phyloP scores from a whole-genome alignment of 2,329 filamentous ascomycete species.

The Blastomyces parvus region DNA sequence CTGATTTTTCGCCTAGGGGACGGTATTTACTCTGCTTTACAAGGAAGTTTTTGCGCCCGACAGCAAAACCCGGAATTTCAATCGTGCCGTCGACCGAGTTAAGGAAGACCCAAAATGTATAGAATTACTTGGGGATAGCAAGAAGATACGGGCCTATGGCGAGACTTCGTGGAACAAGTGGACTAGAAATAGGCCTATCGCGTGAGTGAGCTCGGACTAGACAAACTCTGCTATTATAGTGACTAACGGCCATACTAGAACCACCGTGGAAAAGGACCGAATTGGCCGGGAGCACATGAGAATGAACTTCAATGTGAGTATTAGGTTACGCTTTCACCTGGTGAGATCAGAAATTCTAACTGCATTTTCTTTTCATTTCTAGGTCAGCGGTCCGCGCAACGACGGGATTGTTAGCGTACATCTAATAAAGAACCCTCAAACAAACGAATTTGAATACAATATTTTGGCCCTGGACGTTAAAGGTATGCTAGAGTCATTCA shows the following conservation, averaged over 20 bases:
- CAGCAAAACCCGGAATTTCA: constrained; percentile 81
- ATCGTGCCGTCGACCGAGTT: constrained; percentile 71
- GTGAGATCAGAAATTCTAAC: not conserved
- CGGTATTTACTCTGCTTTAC: constrained; percentile 70
- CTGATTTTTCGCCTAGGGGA: constrained; percentile 47
- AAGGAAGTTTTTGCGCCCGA: constrained; percentile 74
- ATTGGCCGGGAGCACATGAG: constrained; percentile 69
- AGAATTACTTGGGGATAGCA: constrained; percentile 62
- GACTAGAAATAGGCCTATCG: constrained; percentile 54
- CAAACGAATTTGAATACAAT: constrained; percentile 64
- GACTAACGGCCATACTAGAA: constrained; percentile 41
- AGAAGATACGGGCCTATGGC: constrained; percentile 70
- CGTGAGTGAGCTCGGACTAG: constrained; percentile 27
- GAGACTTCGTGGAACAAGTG: constrained; percentile 74
- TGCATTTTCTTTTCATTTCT: constrained; percentile 24
- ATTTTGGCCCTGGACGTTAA: constrained; percentile 71
- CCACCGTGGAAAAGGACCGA: constrained; percentile 58
- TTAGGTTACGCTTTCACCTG: not conserved
- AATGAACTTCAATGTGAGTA: constrained; percentile 71
- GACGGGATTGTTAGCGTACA: constrained; percentile 68
- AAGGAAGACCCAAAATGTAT: constrained; percentile 62
- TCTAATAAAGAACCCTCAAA: constrained; percentile 58
- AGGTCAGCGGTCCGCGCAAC: constrained; percentile 69
- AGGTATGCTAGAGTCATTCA: constrained; percentile 33
- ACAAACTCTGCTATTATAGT: not conserved